phyloP scores from a whole-genome alignment of 108 stramenopile species.

The Mayamaea pseudoterrestris region DNA sequence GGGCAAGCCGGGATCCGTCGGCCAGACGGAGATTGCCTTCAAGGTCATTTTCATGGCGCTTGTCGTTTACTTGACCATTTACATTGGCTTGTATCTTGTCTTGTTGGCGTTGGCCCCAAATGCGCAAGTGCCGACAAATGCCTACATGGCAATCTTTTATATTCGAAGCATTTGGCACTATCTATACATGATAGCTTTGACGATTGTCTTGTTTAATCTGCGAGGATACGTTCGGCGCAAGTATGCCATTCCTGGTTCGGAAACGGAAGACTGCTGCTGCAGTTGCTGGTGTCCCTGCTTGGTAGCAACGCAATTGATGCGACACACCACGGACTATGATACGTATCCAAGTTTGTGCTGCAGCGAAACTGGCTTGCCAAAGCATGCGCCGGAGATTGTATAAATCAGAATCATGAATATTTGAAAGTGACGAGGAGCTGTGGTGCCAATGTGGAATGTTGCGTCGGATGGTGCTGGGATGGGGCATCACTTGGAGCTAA shows the following conservation, averaged over 20 bases:
- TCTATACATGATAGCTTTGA: not conserved
- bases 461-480: too few relatives aligned
- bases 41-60: not conserved
- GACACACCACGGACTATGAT: not conserved
- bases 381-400: conserved; percentile 8
- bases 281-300: not conserved
- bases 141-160: not conserved
- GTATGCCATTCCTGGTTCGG: not conserved
- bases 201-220: not conserved
- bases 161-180: not conserved
- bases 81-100: conserved; percentile 1
- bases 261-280: not conserved
- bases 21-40: not conserved
- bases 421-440: too few relatives aligned
- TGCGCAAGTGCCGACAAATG: not conserved
- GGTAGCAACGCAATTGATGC: not conserved
- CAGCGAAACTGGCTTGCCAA: conserved; percentile 4
- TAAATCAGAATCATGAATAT: not conserved
- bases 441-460: too few relatives aligned
- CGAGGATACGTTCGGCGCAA: not conserved
- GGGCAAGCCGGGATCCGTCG: not conserved
- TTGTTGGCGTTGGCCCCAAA: not conserved
- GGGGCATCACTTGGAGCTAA: too few relatives aligned
- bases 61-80: not conserved
- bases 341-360: not conserved